Conservation (phyloP, 2,329 filamentous ascomycete species). For the Aspergillus brunneoviolaceus region DNA sequence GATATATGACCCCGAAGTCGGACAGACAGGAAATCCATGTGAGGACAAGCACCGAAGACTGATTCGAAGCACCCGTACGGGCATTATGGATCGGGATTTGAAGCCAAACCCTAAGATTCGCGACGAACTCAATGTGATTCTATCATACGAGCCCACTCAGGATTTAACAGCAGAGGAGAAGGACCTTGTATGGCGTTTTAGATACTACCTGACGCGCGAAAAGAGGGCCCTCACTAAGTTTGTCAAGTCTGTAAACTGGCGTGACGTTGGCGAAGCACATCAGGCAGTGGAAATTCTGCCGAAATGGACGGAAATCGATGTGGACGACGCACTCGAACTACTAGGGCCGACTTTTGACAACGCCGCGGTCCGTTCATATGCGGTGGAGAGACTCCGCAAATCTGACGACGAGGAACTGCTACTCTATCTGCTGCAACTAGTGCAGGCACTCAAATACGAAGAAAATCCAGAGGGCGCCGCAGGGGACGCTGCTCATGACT, state of each 20-base stretch:
- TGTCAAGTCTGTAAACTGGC: slow-evolving; percentile 96
- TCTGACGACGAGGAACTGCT: slow-evolving; percentile 89
- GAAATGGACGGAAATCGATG: slow-evolving; percentile 95
- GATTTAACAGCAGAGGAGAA: slow-evolving; percentile 86
- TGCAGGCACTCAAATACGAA: slow-evolving; percentile 94
- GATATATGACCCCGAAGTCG: slow-evolving; percentile 92
- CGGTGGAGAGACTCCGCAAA: slow-evolving; percentile 86
- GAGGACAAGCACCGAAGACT: slow-evolving; percentile 92
- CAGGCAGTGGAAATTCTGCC: slow-evolving; percentile 87
- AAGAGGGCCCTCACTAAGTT: slow-evolving; percentile 94
- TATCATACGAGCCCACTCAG: slow-evolving; percentile 90
- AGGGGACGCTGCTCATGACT: slow-evolving; percentile 67
- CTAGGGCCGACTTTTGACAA: slow-evolving; percentile 92
- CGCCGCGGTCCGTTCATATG: slow-evolving; percentile 82
- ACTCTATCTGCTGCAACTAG: slow-evolving; percentile 87
- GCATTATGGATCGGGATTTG: slow-evolving; percentile 89
- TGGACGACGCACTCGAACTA: slow-evolving; percentile 92
- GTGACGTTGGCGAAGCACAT: slow-evolving; percentile 76
- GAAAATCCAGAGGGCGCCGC: slow-evolving; percentile 64
- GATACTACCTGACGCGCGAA: slow-evolving; percentile 88
- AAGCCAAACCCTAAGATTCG: slow-evolving; percentile 95
- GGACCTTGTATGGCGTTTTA: slow-evolving; percentile 95
- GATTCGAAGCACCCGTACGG: slow-evolving; percentile 87
- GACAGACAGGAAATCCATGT: slow-evolving; percentile 84
- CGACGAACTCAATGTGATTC: slow-evolving; percentile 86